Conservation (phyloP, 345 rosid species). For the Luvunga scandens region DNA sequence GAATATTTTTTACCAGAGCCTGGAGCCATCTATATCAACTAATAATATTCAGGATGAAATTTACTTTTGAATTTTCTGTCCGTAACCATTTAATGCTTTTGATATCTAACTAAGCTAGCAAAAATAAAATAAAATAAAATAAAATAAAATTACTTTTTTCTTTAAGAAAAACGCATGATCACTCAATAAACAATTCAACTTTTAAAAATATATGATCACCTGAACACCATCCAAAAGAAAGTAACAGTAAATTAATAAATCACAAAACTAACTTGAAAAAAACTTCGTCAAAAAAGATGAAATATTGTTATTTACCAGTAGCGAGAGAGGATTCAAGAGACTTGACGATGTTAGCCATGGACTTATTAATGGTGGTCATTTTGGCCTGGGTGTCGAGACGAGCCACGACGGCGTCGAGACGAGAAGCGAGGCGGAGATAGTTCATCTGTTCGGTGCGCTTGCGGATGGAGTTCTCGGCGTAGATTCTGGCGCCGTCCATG, state of each 20-base stretch:
- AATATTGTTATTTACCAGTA: slow-evolving; percentile 51
- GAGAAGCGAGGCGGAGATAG: slow-evolving; percentile 84
- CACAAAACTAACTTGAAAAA: not conserved
- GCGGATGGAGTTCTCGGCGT: slow-evolving; percentile 93
- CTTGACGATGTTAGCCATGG: slow-evolving; percentile 84
- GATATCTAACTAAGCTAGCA: not conserved
- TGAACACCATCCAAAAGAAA: not conserved
- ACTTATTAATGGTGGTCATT: slow-evolving; percentile 86
- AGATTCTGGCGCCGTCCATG: slow-evolving; percentile 98
- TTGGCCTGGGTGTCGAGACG: slow-evolving; percentile 95
- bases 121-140: too few species aligned
- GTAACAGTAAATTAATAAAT: not conserved
- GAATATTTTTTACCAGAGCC: not conserved
- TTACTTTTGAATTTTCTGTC: not conserved
- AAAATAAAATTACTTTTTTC: too few species aligned
- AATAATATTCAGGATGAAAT: not conserved
- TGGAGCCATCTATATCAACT: not conserved
- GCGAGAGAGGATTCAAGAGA: slow-evolving; percentile 89
- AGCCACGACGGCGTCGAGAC: slow-evolving; percentile 95
- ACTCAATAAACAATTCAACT: not conserved
- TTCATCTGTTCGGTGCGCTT: slow-evolving; percentile 99
- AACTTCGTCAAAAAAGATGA: not conserved
- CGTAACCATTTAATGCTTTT: not conserved
- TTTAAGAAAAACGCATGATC: not conserved
- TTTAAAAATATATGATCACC: not conserved